Conservation (phyloP, 2,329 filamentous ascomycete species). For the Neofusicoccum parvum region DNA sequence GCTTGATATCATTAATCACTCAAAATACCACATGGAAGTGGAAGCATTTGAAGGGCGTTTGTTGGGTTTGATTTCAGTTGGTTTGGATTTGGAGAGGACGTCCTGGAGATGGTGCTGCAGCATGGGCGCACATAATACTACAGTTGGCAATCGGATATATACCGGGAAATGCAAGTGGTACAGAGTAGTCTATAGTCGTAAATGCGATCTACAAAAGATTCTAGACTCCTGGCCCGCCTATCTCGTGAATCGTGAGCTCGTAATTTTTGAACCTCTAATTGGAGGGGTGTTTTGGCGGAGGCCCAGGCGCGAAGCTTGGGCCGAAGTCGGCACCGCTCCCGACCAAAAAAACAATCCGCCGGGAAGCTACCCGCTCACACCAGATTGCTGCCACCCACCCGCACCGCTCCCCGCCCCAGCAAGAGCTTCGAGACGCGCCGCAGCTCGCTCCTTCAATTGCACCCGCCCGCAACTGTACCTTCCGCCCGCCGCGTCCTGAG, state of each 20-base stretch:
- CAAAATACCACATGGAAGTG: conserved; percentile 13
- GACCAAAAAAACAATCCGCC: neutral
- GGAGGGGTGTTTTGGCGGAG: neutral
- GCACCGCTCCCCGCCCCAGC: neutral
- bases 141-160: neutral
- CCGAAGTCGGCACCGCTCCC: conserved; percentile 13
- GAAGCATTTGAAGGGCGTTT: conserved; percentile 12
- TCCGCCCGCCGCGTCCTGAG: too few relatives aligned
- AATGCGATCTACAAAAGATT: neutral
- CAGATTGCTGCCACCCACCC: neutral
- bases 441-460: too few relatives aligned
- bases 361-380: neutral
- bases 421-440: too few relatives aligned
- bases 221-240: too few relatives aligned
- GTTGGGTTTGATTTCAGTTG: neutral
- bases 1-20: neutral
- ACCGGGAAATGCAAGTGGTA: conserved; percentile 2
- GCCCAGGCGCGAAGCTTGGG: neutral
- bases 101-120: neutral
- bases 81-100: neutral
- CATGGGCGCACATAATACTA: neutral
- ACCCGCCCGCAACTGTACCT: too few relatives aligned
- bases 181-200: conserved; percentile 13
- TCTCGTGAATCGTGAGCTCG: neutral
- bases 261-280: neutral